Evolutionary conservation across 2,329 filamentous ascomycete genomes (phyloP).

Genomic region (Pleurostoma richardsiae): DNA sequence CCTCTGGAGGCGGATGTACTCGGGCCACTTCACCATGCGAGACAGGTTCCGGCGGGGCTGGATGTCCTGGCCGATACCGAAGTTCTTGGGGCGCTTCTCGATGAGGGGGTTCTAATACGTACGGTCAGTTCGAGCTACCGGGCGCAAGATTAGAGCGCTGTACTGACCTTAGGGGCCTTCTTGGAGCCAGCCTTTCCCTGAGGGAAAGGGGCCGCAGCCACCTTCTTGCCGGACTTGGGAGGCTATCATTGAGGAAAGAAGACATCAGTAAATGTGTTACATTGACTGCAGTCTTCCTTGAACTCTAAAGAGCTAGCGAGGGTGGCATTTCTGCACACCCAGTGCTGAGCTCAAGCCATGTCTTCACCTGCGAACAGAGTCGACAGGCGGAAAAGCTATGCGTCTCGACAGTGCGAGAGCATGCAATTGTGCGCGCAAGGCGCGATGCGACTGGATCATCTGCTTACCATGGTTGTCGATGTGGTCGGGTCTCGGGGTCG

Average conservation of each 20-base stretch:
- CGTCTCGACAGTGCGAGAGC: constrained; percentile 25
- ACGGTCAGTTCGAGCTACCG: constrained; percentile 11
- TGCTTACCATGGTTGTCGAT: constrained; percentile 60
- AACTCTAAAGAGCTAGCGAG: constrained; percentile 80
- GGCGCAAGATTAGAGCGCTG: not conserved
- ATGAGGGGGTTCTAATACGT: constrained; percentile 88
- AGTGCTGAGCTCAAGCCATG: constrained; percentile 57
- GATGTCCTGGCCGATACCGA: constrained; percentile 97
- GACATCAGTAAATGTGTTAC: constrained; percentile 86
- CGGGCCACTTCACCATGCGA: constrained; percentile 99
- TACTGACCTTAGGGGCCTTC: constrained; percentile 93
- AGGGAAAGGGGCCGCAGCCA: constrained; percentile 93
- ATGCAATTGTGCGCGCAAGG: constrained; percentile 7
- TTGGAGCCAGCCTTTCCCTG: constrained; percentile 82
- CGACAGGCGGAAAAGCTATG: constrained; percentile 34
- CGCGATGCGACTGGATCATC: constrained; percentile 19
- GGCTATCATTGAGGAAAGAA: constrained; percentile 99
- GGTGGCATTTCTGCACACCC: constrained; percentile 48
- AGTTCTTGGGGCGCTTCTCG: constrained; percentile 98
- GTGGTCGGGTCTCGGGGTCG: constrained; percentile 44
- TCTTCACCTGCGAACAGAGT: constrained; percentile 48
- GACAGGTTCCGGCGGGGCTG: constrained; percentile 93
- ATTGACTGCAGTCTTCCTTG: constrained; percentile 73
- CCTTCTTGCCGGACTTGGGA: constrained; percentile 97
- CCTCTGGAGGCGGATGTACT: constrained; percentile 97